Percentiles rank a stretch among this genome's conserved stretches.
Conservation (phyloP, 2,329 filamentous ascomycete species). For the Sphaerostilbella broomeana region DNA sequence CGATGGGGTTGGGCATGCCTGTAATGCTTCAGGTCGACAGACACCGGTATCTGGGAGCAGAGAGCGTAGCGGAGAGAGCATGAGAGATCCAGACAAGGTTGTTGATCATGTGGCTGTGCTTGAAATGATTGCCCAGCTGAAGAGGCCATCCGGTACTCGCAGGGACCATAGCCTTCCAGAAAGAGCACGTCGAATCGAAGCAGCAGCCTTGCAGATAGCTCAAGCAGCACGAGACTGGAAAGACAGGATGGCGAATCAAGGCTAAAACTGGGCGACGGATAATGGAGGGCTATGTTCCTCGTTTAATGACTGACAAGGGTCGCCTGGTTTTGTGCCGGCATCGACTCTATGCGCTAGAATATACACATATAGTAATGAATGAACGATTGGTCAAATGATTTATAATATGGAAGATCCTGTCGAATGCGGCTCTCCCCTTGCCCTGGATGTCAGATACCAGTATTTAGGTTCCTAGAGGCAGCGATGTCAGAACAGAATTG, state of each 20-base stretch:
- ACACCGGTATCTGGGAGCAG: constrained; percentile 12
- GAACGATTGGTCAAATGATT: constrained; percentile 1
- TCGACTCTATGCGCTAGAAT: constrained; percentile 1
- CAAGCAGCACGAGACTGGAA: constrained; percentile 22
- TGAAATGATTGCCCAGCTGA: constrained; percentile 22
- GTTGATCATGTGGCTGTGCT: constrained; percentile 23
- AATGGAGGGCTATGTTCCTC: constrained; percentile 2
- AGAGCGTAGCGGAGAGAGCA: constrained; percentile 12
- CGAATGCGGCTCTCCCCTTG: too few species aligned
- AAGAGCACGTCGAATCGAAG: constrained; percentile 21
- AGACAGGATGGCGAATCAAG: constrained; percentile 16
- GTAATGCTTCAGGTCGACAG: constrained; percentile 9
- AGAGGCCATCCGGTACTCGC: constrained; percentile 15
- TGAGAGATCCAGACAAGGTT: constrained; percentile 16
- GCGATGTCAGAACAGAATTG: too few species aligned
- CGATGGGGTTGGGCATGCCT: constrained; percentile 14
- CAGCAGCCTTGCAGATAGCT: constrained; percentile 21
- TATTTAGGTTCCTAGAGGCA: too few species aligned
- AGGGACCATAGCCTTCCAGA: constrained; percentile 18
- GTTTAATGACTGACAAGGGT: constrained; percentile 7
- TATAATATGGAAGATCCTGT: too few species aligned
- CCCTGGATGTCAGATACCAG: too few species aligned
- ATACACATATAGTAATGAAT: constrained; percentile 10
- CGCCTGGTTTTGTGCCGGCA: constrained; percentile 5
- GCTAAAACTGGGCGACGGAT: constrained; percentile 5